Percentiles rank a stretch among this genome's conserved stretches.
Conservation (phyloP, 2,329 filamentous ascomycete species). For the Aureobasidium sp. region DNA sequence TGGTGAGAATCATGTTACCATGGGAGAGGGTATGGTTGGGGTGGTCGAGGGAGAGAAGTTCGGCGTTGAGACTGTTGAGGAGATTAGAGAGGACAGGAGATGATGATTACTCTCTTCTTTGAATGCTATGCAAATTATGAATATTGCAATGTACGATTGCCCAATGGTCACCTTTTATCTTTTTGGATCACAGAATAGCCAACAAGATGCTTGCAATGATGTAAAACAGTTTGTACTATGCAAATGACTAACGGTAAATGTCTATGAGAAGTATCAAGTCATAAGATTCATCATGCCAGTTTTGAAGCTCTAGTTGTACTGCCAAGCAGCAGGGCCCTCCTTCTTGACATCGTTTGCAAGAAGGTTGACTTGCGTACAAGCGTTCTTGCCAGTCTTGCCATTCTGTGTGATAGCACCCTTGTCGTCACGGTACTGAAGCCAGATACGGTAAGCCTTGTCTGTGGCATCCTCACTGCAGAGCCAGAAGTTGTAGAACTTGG, state of each 20-base stretch:
- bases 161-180: too few relatives aligned
- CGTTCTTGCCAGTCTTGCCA: conserved; percentile 16
- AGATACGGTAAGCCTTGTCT: conserved; percentile 18
- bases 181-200: too few relatives aligned
- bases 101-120: too few relatives aligned
- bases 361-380: conserved; percentile 21
- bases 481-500: conserved; percentile 19
- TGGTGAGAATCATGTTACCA: too few relatives aligned
- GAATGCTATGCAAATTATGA: too few relatives aligned
- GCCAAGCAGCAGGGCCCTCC: conserved; percentile 20
- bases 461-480: conserved; percentile 17
- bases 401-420: conserved; percentile 20
- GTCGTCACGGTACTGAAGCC: conserved; percentile 15
- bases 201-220: not conserved
- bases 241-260: not conserved
- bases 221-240: not conserved
- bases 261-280: not conserved
- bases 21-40: too few relatives aligned
- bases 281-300: not conserved
- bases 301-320: conserved; percentile 21
- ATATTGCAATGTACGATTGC: too few relatives aligned
- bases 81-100: too few relatives aligned
- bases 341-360: conserved; percentile 18
- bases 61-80: too few relatives aligned
- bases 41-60: too few relatives aligned